phyloP scores from a whole-genome alignment of 257 asterid species.

The Capsicum baccatum region DNA sequence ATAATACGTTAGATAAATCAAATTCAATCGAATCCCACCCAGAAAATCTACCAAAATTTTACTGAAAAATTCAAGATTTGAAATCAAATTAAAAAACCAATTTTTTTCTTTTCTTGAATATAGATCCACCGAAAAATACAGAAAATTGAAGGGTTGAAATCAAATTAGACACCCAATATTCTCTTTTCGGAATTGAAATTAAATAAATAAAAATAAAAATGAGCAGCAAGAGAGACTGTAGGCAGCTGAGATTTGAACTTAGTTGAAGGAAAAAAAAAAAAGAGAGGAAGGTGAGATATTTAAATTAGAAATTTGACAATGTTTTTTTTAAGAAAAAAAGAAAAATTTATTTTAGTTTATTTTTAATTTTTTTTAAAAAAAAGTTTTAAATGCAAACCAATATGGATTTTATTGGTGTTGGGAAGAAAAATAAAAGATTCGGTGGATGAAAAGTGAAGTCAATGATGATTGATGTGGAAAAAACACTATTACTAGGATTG shows the following conservation, averaged over 20 bases:
- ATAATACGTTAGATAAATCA: not conserved
- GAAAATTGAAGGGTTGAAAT: too few relatives aligned
- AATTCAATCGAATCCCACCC: slow-evolving; percentile 4
- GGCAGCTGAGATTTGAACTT: slow-evolving; percentile 24
- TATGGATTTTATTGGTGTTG: not conserved
- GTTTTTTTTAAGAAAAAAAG: not conserved
- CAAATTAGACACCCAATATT: too few relatives aligned
- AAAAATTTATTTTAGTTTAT: not conserved
- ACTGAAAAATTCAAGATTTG: not conserved
- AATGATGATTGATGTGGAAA: not conserved
- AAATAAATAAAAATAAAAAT: not conserved
- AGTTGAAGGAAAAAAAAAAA: not conserved
- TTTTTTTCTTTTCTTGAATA: too few relatives aligned
- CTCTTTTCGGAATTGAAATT: not conserved
- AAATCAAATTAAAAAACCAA: too few relatives aligned
- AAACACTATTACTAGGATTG: not conserved
- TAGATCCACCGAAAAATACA: too few relatives aligned
- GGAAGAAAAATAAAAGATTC: not conserved
- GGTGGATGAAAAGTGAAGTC: not conserved
- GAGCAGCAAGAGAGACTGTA: not conserved
- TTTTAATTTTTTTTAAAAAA: too few relatives aligned
- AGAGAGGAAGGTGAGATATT: not conserved
- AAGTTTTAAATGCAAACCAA: not conserved
- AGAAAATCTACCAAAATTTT: not conserved
- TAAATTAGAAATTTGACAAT: not conserved